Conservation (phyloP, 2,329 filamentous ascomycete genomes). For the Hypoxylon sp. region DNA sequence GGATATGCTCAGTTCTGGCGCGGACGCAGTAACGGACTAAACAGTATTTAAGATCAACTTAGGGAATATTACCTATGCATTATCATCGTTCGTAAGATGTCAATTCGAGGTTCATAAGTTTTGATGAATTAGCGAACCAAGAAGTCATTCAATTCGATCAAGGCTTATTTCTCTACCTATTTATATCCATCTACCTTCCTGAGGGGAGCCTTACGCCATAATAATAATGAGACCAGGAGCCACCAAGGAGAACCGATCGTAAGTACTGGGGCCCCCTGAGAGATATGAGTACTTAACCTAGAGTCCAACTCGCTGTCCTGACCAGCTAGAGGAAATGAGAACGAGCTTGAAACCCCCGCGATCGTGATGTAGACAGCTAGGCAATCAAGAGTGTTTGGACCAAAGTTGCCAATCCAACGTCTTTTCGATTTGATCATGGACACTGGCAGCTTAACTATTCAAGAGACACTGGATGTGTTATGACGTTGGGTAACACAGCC, state of each 20-base stretch:
- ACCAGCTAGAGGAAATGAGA: too few species aligned
- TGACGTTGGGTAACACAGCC: too few species aligned
- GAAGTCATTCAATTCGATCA: conserved; percentile 55
- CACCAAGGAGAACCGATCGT: conserved; percentile 38
- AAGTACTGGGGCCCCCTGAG: too few species aligned
- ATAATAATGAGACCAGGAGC: conserved; percentile 40
- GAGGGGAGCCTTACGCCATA: conserved; percentile 44
- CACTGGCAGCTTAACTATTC: too few species aligned
- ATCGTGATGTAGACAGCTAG: too few species aligned
- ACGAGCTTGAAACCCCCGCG: too few species aligned
- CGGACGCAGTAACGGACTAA: conserved; percentile 50
- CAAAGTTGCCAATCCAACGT: conserved; percentile 39
- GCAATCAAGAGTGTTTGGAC: conserved; percentile 42
- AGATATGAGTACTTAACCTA: too few species aligned
- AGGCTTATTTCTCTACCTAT: conserved; percentile 44
- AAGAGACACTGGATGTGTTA: too few species aligned
- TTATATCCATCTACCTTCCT: conserved; percentile 45
- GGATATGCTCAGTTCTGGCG: conserved; percentile 54
- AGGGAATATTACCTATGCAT: conserved; percentile 59
- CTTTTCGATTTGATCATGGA: conserved; percentile 46
- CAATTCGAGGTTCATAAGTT: conserved; percentile 47
- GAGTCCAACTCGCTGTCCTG: conserved; percentile 40
- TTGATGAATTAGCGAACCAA: conserved; percentile 57
- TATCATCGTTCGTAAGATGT: conserved; percentile 57
- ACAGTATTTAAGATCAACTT: conserved; percentile 54